Conservation (phyloP, 2,329 filamentous ascomycete species). For the Zasmidium cellare region DNA sequence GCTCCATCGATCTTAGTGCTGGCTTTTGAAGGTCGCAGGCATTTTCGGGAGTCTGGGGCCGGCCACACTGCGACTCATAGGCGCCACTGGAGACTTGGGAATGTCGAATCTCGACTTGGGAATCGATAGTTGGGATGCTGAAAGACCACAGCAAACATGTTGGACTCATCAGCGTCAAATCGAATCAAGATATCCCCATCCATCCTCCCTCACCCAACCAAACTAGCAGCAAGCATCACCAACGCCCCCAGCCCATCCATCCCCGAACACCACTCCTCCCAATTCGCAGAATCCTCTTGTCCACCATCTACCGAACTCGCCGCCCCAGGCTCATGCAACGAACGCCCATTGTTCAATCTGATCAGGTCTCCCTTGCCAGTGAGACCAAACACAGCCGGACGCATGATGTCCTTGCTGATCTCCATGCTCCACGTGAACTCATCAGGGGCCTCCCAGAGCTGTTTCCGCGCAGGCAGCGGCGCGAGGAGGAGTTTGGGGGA, state of each 20-base stretch:
- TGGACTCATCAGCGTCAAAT: too few relatives aligned
- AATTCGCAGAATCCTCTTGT: constrained; percentile 27
- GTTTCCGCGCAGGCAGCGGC: constrained; percentile 44
- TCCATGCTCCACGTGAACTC: constrained; percentile 32
- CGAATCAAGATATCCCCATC: too few relatives aligned
- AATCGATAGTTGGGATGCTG: too few relatives aligned
- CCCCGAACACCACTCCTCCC: constrained; percentile 49
- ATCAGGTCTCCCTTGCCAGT: constrained; percentile 5
- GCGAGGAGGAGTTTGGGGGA: constrained; percentile 40
- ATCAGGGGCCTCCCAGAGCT: constrained; percentile 47
- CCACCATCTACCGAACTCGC: neutral
- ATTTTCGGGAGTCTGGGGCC: too few relatives aligned
- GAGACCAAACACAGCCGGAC: constrained; percentile 1
- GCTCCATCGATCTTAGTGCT: too few relatives aligned
- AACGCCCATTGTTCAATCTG: neutral
- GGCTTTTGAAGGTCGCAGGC: too few relatives aligned
- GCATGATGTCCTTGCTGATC: neutral
- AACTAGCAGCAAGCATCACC: constrained; percentile 45
- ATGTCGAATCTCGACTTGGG: too few relatives aligned
- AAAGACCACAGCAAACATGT: too few relatives aligned
- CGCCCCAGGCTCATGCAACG: neutral
- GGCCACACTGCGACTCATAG: too few relatives aligned
- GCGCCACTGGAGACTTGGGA: too few relatives aligned
- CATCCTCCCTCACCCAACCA: neutral
- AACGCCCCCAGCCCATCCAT: constrained; percentile 49